Conservation (phyloP, 257 asterid genomes). For the Solanum pimpinellifolium region DNA sequence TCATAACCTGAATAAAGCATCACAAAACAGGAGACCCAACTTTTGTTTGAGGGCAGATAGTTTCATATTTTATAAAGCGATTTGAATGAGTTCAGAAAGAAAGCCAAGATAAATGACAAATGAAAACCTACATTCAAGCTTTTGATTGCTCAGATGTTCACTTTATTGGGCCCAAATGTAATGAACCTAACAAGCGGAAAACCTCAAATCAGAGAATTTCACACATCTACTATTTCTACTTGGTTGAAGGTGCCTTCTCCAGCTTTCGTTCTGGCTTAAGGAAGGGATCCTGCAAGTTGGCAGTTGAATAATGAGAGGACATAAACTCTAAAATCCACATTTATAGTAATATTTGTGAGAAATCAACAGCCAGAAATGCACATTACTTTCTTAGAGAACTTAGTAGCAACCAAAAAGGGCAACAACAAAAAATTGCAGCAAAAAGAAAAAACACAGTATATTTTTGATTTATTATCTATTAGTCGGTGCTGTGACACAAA, state of each 20-base stretch:
- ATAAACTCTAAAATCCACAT: neutral
- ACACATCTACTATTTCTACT: neutral
- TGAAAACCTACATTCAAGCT: neutral
- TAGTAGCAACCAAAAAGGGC: neutral
- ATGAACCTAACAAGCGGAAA: neutral
- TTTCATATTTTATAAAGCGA: neutral
- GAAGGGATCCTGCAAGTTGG: neutral
- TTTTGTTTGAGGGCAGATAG: neutral
- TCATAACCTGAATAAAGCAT: neutral
- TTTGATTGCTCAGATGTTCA: neutral
- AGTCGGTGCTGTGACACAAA: neutral
- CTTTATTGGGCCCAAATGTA: neutral
- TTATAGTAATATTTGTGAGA: neutral
- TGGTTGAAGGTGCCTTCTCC: conserved; percentile 2
- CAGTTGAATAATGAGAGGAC: neutral
- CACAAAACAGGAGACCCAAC: neutral
- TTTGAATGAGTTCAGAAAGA: neutral
- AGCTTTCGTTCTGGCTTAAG: neutral
- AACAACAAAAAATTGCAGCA: neutral
- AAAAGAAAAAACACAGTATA: neutral
- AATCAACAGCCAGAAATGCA: neutral
- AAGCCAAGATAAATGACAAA: neutral
- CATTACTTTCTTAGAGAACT: neutral
- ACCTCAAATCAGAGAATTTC: neutral
- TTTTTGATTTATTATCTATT: neutral